Base-by-base conservation (phyloP, 2,329 filamentous ascomycete genomes). In the Exophiala lecanii-corni region DNA sequence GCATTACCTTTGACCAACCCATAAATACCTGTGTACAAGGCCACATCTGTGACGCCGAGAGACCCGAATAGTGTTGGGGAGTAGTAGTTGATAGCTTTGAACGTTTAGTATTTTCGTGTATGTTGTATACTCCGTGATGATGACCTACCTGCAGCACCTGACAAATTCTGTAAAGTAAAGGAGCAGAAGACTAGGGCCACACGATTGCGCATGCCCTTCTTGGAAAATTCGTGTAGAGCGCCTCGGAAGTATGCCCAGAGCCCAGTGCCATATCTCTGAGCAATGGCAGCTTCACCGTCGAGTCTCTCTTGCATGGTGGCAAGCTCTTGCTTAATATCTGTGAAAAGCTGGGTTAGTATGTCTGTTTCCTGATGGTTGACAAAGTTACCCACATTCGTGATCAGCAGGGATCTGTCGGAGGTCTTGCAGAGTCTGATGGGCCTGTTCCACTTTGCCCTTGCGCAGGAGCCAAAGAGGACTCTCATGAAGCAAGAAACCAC, bases 391-490 rank as follows among this genome's bases (percentile, higher is more conserved):
- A 35, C 33, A 35, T 35, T 15, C 13, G n/a, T 35, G 33, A 19
- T 35, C 33, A 19, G 33, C 9, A 17, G 33, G 33, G 7, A 35
- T 19, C 17, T 35, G 15, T 16, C 20, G 10, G 5, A 39, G 21
- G 4, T 28, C 20, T 16, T 39, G n/a, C 36, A 39, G 21, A 39
- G 19, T 25, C n/a, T 39, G 13, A 17, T 26, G 20, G 15, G 36
- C 36, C 36, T 39, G 19, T 28, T 39, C 36, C 3, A 28, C 23
- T 17, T 39, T 39, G 3, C 36, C 36, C 36, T 39, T 39, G 13
- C 36, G 36, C 20, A 39, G 5, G 10, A 39, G 21, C 36, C 36
- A 39, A 5, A 39, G 21, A 12, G 36, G 36, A 9, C 5, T 9
- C 15, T 39, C 36, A 39, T 39, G 36, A 4, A 39, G 19, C 20